Evolutionary conservation across 1,284 basidiomycete genomes (phyloP).

Genomic region (Naganishia cerealis): DNA sequence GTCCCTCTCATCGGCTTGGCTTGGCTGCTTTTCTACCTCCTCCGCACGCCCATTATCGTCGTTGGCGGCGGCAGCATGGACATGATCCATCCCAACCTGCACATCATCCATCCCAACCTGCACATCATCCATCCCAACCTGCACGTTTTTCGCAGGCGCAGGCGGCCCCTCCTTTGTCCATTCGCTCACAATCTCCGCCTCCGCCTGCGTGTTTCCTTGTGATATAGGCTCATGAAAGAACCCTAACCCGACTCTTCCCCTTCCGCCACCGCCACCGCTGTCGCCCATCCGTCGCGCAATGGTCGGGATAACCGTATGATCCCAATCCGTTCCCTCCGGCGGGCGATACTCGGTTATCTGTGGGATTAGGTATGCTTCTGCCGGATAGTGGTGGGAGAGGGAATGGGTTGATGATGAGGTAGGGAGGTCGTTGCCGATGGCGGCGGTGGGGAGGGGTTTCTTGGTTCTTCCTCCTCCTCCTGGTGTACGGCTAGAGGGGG

Average conservation of each 20-base stretch:
- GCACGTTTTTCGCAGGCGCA: neutral
- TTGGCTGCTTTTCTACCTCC: neutral
- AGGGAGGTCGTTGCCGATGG: no score
- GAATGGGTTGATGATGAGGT: slow-evolving; percentile 5
- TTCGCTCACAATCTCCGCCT: neutral
- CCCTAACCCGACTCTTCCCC: neutral
- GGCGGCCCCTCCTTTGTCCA: neutral
- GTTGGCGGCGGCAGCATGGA: no score
- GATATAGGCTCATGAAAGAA: neutral
- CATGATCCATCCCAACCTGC: no score
- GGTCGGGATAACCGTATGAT: slow-evolving; percentile 22
- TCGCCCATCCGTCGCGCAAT: neutral
- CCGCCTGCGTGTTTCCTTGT: neutral
- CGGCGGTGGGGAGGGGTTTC: no score
- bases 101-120: no score
- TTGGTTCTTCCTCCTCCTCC: no score
- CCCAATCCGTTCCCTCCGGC: slow-evolving; percentile 6
- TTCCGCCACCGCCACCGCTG: neutral
- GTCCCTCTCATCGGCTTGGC: neutral
- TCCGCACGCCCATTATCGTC: no score
- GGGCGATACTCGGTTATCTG: slow-evolving; percentile 10
- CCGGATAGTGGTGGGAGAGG: neutral
- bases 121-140: slow-evolving; percentile 1
- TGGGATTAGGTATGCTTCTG: slow-evolving; percentile 18
- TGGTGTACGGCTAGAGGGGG: no score